phyloP scores from a whole-genome alignment of 352 stramenopile genomes.

The Globisporangium ultimum region DNA sequence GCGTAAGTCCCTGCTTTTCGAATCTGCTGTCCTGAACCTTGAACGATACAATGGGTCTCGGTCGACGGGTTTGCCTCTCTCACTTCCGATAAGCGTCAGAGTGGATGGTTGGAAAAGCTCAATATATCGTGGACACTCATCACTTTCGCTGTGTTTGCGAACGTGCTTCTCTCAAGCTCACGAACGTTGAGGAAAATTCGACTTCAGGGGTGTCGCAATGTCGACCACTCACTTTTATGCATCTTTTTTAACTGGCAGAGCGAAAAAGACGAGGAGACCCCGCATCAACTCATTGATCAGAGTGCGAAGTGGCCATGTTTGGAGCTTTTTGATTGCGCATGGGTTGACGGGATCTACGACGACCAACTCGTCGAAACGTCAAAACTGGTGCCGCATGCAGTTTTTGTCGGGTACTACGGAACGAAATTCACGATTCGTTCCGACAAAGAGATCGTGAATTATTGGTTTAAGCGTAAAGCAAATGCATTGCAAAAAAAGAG shows the following conservation, averaged over 20 bases:
- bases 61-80: constrained; percentile 13
- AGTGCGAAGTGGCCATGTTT: constrained; percentile 11
- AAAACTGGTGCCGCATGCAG: neutral
- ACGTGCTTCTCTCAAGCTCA: constrained; percentile 6
- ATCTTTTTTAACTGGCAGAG: constrained; percentile 1
- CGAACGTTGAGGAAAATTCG: constrained; percentile 14
- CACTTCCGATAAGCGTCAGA: neutral
- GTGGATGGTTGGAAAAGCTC: constrained; percentile 14
- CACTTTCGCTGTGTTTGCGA: neutral
- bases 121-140: constrained; percentile 24
- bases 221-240: constrained; percentile 10
- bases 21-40: constrained; percentile 16
- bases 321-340: constrained; percentile 21
- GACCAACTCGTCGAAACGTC: constrained; percentile 10
- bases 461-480: neutral
- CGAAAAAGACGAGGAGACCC: constrained; percentile 2
- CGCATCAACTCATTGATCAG: neutral
- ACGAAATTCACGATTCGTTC: constrained; percentile 8
- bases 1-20: neutral
- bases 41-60: constrained; percentile 20
- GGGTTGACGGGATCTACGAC: constrained; percentile 19
- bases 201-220: constrained; percentile 18
- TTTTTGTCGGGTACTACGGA: constrained; percentile 23
- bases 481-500: no score
- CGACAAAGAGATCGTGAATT: neutral